Base-by-base conservation (phyloP, 495 filamentous ascomycete genomes). In the Daldinia decipiens region DNA sequence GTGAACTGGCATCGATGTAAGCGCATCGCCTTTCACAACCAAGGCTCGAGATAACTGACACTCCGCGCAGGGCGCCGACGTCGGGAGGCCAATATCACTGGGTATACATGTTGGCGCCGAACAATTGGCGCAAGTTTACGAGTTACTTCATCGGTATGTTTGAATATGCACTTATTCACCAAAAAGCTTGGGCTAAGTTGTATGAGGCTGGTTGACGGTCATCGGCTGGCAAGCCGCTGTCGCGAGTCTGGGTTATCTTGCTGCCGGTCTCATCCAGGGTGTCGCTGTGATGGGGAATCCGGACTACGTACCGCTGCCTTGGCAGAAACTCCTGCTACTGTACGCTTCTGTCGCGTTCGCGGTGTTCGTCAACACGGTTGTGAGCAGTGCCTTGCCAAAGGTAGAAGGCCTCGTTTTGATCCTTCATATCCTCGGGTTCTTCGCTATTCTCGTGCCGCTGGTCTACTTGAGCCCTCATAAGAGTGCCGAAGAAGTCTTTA, bases 141-240 rank as follows among this genome's bases (percentile, higher is more conserved):
- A 88, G 87, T 69, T 90, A 89, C 71, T 80, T 88, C 36, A 86
- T 86, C 52, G 87, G 70, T 68, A 58, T 11, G 59, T 67, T 24
- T 45, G 12, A 15, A 27, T 31, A 21, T 52, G 9, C 13, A 15
- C 15, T 55, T 27, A 13, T 19, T 55, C 27, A 2, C 53, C 5
- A 1, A 15, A n/a, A 32, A 31, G n/a, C 53, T 38, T 17, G 8
- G 15, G 17, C 53, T 56, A 56, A 56, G 9, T 43, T 3, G 3
- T 43, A 17, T 32, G 3, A 53, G 69, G 87, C 13, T 91, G 88
- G 89, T 79, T 91, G 24, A 85, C 81, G 32, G 84, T 85, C 4
- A 83, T 85, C 32, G 87, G 86, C 8, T 90, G 89, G 88, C 85
- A 89, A 76, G 84, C 84, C 21, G 79, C 83, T 2, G 84, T 84